Evolutionary conservation across 805 yeast genomes (phyloP), one percentile per base, ranked within the genome.

Genomic region (Yamadazyma endophytica): DNA sequence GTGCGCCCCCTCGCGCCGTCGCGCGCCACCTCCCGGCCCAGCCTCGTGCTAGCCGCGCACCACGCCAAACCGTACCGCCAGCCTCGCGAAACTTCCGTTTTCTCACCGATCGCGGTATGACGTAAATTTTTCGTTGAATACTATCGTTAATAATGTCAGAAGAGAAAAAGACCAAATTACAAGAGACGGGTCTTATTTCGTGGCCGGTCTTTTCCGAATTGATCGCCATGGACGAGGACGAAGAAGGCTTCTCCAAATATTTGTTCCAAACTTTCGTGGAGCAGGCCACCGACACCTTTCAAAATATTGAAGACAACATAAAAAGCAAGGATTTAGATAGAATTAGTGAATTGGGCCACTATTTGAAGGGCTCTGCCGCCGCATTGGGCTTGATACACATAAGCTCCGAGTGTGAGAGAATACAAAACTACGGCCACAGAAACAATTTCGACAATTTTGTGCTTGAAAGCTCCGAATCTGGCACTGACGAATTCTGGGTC

Each of bases 151-250:
- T 22, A 9, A 41, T 41, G 46, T 36, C 40, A 12, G 46, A 41
- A 31, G 43, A 35, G n/a, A 47, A 46, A 28, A 42, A 37, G 28
- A 38, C 37, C 37, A 42, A 43, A 30, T 54, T 66, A 37, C 69
- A 72, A 43, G 64, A 61, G 44, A 54, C 77, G 7, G 94, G 85
- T 24, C 65, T 85, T 41, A 80, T 92, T 39, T 89, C 88, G 54
- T 87, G 96, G 96, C 64, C 74, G 25, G 90, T 88, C 17, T 82
- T 92, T 53, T 77, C 80, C 35, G 97, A 92, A 63, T 70, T 92
- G 36, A 73, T 89, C 30, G 79, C 85, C 32, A 89, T 92, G 97
- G 98, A 92, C 58, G 96, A 90, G 50, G 97, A 90, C 49, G 95
- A 84, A 51, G 92, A 89, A 37, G 96, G 87, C 6, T 92, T 92